Evolutionary conservation across 2,329 filamentous ascomycete species (phyloP).

Genomic region (Colletotrichum truncatum): DNA sequence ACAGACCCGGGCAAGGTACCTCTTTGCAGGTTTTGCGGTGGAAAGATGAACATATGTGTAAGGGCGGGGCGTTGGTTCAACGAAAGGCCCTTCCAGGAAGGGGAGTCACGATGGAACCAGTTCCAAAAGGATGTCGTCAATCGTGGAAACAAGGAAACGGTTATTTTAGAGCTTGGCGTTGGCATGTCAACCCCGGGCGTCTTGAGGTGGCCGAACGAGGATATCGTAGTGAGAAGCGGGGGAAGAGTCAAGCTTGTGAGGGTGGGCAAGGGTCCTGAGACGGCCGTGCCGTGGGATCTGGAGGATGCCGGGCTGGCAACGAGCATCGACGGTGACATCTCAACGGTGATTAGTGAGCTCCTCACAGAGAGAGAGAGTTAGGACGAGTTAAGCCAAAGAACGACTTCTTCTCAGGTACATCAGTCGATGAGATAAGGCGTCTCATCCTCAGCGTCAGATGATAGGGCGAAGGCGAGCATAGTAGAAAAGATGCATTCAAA

Average conservation of each 20-base stretch:
- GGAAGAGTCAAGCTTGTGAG: conserved; percentile 31
- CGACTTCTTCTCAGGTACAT: not conserved
- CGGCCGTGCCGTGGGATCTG: conserved; percentile 26
- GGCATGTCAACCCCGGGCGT: conserved; percentile 33
- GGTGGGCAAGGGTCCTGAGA: conserved; percentile 30
- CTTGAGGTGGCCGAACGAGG: conserved; percentile 32
- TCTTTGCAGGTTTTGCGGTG: conserved; percentile 29
- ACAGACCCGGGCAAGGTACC: conserved; percentile 29
- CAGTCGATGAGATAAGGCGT: conserved; percentile 14
- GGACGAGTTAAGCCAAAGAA: not conserved
- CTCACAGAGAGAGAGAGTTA: not conserved
- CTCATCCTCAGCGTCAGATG: conserved; percentile 25
- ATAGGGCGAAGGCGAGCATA: conserved; percentile 17
- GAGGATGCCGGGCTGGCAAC: conserved; percentile 29
- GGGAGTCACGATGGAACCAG: conserved; percentile 25
- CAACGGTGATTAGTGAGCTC: conserved; percentile 3
- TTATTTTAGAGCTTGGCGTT: conserved; percentile 33
- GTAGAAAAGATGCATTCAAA: not conserved
- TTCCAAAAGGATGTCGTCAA: conserved; percentile 13
- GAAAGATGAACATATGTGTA: conserved; percentile 33
- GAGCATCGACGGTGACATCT: conserved; percentile 31
- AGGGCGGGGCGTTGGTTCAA: conserved; percentile 33
- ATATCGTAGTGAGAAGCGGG: conserved; percentile 15
- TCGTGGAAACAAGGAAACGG: conserved; percentile 4
- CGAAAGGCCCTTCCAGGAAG: conserved; percentile 30